Evolutionary conservation across 805 yeast species (phyloP), one percentile per base, ranked within the genome.

Genomic region (Debaryomyces castellii): DNA sequence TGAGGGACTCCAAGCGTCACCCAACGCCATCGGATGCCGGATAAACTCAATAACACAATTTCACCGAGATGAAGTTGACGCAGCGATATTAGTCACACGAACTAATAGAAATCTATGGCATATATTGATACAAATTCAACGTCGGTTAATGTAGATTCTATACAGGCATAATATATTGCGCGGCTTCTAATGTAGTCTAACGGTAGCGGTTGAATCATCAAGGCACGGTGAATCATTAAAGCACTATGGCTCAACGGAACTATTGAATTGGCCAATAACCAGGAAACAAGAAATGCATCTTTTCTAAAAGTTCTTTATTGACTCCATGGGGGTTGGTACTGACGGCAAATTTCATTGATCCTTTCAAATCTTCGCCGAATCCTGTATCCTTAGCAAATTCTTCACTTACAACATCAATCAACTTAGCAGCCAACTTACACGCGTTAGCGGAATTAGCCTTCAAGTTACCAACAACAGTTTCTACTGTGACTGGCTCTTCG

Each of bases 401-500:
- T 23, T 73, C 73, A 54, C 88, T 87, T 51, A 94, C 74, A 28
- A 76, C 77, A 40, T 78, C 81, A 41, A 94, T 80, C 49, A 92
- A 71, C 38, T 76, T 77, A 37, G 81, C 83, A 27, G 96, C 90
- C 42, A 94, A 71, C 47, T 71, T 73, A 63, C 87, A 85, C 8
- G 99, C 98, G 60, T 92, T 92, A 30, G 81, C 85, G 42, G 87
- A 77, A 70, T 94, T 94, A 49, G 96, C 94, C 60, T 81, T 80
- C 62, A 92, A 77, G 65, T 94, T 88, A 45, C 96, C 89, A 41
- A 94, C 90, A 35, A 94, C 97, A 4, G 96, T 87, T 70, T 91
- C 97, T n/a, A 94, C 98, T 7, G 98, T 91, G 40, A 94, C 99
- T 2, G 98, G 92, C 60, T 92, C 97, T 62, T 85, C 98, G 44